Evolutionary conservation across 139 green algal species (phyloP), one percentile per base, ranked within the genome.

Genomic region (Mychonastes homosphaera): DNA sequence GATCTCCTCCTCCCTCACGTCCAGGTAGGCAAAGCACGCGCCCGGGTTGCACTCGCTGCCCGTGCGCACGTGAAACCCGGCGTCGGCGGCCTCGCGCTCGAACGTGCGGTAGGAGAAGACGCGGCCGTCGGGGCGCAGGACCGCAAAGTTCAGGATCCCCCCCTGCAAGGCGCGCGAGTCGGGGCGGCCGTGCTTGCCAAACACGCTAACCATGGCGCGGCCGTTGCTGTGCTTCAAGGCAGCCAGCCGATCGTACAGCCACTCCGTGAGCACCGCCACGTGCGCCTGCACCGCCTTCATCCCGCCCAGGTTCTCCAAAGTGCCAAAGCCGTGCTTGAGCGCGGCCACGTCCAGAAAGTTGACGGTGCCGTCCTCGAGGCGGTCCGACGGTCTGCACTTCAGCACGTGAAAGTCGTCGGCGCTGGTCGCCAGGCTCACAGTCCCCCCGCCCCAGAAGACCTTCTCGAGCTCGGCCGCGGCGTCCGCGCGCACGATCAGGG

Each of bases 291-390:
- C 47, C 29, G 61, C 39, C 1, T 23, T 13, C 10, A 80, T 68
- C 70, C 82, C 81, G 2, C 81, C 79, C 48, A 89, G 78, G 44
- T 47, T 56, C 2, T 73, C 40, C 9, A 86, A 60, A 26, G 70
- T 62, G 27, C 60, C 64, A 26, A 91, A 78, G 27, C 79, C 79
- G 32, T 89, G 75, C 55, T 74, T 70, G 6, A 90, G 56, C 6
- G 67, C 55, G 28, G 82, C 63, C 71, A 91, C 80, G 75, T 82
- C 77, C 21, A 89, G 73, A 64, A 90, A 90, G 48, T 64, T 55
- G 26, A 86, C 70, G 5, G 81, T 89, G 54, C 82, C 83, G 46
- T 89, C 81, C 56, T 89, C 82, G 28, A 88, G 72, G 30, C 67
- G 59, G 51, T 84, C 72, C 3, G 58, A 53, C 24, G 74, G 75